Evolutionary conservation across 1,284 basidiomycete species (phyloP).

Genomic region (Taiwanofungus camphoratus): DNA sequence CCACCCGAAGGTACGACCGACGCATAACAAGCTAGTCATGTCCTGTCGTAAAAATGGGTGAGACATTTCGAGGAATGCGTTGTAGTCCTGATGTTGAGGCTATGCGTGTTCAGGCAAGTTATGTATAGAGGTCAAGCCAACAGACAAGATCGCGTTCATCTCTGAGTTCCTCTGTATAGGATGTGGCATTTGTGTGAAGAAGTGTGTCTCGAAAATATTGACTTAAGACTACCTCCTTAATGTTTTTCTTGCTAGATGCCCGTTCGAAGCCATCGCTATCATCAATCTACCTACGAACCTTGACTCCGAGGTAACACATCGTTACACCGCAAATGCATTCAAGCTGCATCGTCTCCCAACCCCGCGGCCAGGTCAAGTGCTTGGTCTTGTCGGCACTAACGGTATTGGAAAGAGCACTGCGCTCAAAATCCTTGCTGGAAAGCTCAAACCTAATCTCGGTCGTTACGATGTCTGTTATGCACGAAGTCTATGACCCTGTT

Average conservation of each 20-base stretch:
- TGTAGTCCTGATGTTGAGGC: slow-evolving; percentile 4
- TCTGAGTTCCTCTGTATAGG: slow-evolving; percentile 96
- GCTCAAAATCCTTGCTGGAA: slow-evolving; percentile 91
- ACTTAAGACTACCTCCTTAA: slow-evolving; percentile 5
- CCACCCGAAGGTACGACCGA: background rate
- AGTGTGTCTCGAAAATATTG: slow-evolving; percentile 57
- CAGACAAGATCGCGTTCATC: slow-evolving; percentile 95
- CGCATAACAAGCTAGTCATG: slow-evolving; percentile 59
- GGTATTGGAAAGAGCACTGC: slow-evolving; percentile 98
- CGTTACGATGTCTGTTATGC: slow-evolving; percentile 71
- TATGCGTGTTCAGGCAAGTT: slow-evolving; percentile 66
- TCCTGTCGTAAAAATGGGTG: slow-evolving; percentile 97
- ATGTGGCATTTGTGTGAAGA: slow-evolving; percentile 98
- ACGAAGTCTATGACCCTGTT: slow-evolving; percentile 2
- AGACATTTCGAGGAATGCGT: slow-evolving; percentile 24
- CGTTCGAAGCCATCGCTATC: slow-evolving; percentile 95
- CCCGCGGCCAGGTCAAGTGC: slow-evolving; percentile 91
- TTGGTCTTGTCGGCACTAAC: slow-evolving; percentile 95
- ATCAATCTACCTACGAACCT: slow-evolving; percentile 97
- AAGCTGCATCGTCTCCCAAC: slow-evolving; percentile 96
- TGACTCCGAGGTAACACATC: slow-evolving; percentile 90
- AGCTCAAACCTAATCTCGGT: slow-evolving; percentile 91
- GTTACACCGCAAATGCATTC: slow-evolving; percentile 96
- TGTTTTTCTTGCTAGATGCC: slow-evolving; percentile 59
- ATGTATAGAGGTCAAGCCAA: slow-evolving; percentile 93